Base-by-base conservation (phyloP, 2,329 filamentous ascomycete genomes). In the Sporothrix schenckii region DNA sequence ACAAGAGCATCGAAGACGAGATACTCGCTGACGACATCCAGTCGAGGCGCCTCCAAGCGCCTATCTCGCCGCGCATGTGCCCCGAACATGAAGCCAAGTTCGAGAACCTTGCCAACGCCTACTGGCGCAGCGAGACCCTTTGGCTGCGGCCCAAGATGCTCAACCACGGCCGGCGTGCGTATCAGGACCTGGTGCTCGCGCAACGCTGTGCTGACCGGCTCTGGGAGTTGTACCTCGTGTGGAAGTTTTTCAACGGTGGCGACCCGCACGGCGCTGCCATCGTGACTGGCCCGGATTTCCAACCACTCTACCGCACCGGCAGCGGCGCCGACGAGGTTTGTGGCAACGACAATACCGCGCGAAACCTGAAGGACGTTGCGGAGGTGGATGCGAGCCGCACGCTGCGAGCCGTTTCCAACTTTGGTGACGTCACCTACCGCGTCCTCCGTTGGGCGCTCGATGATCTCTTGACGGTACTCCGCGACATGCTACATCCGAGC, bases 81-180 rank as follows among this genome's bases (percentile, higher is more conserved):
- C 16, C 44, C 9, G 14, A 52, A 5, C 72, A 73, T 69, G 72
- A 73, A 39, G 27, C 24, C 16, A 34, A 52, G 56, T 61, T 69
- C 21, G 70, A 72, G 56, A 14, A 34, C 21, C 44, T 52, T 2
- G 56, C 50, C 19, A 67, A 41, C 3, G 68, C 69, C 14, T 69
- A 69, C 41, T 73, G 70, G 70, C 49, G 53, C 49, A 73, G 72
- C 72, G 72, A 73, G 65, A 44, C 70, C 19, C 39, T 69, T 24
- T 72, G 72, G 72, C 61, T 73, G 47, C 58, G 41, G 24, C 60
- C 49, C n/a, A 56, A 67, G 30, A 39, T 72, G 27, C 41, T 6
- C 2, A 58, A 34, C 3, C 47, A 39, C 30, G 49, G 67, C 30
- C 3, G 3, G 44, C n/a, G 24, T 14, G 52, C 56, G 10, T 19